Evolutionary conservation across 2,329 filamentous ascomycete species (phyloP), one percentile per base, ranked within the genome.

Genomic region (Epichloe festucae): DNA sequence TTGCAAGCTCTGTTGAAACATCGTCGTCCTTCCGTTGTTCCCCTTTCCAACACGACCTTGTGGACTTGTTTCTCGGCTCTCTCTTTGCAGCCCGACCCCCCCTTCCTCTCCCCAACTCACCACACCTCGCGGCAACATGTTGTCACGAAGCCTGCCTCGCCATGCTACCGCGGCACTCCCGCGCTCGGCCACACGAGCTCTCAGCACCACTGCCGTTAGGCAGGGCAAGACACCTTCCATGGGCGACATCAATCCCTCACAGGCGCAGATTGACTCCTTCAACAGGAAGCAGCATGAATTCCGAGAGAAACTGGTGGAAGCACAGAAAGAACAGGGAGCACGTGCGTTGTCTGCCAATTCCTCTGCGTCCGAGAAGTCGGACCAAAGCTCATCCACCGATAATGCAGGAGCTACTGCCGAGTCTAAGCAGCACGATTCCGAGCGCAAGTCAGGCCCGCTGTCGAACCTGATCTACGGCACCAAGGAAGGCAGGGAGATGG

Each of bases 381-480:
- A 67, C 63, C 60, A 63, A 58, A 58, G 60, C 66, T 68, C 65
- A 68, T 63, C 66, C 59, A 57, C 63, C 56, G 56, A 60, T 56
- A 53, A 57, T 59, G 59, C 62, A 70, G 67, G 64, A 57, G 59
- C 59, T 61, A 71, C 75, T 61, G 75, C 78, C 56, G 79, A 87
- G 62, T 70, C 67, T 34, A 73, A 75, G 55, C 73, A 76, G 56
- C 74, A 73, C 52, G 76, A 81, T 57, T 65, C 75, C 49, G 72
- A 77, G 52, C 86, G 84, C 65, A 86, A 85, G 67, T 77, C 81
- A 55, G 85, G 80, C 15, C 81, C 87, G 40, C 70, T 98, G 53
- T 85, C 87, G 38, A 91, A 85, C 60, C 80, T 98, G 60, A 95
- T 98, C 65, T 97, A 98, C 70, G 93, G 93, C 63, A 98, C 93